phyloP scores from a whole-genome alignment of 2,329 filamentous ascomycete species.

The Fusarium phyllophilum region DNA sequence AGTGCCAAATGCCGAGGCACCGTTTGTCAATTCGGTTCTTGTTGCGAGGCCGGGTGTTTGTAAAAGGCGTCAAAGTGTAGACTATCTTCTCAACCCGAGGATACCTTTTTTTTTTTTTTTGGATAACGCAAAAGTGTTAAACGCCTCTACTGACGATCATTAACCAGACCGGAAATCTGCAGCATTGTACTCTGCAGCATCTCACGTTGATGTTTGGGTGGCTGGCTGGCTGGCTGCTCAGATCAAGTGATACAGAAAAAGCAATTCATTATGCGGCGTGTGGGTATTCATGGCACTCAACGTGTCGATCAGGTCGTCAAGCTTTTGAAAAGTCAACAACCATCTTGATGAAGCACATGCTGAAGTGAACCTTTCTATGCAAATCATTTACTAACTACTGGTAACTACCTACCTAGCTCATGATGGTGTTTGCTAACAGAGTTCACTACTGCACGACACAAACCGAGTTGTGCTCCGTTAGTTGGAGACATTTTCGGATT shows the following conservation, averaged over 20 bases:
- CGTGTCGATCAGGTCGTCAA: not conserved
- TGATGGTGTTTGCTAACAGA: not conserved
- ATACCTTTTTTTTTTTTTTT: not conserved
- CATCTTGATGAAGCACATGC: not conserved
- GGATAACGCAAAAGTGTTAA: slow-evolving; percentile 14
- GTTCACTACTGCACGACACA: slow-evolving; percentile 6
- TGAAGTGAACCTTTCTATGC: not conserved
- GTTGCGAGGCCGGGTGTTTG: not conserved
- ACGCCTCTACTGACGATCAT: slow-evolving; percentile 16
- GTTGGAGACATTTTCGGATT: not conserved
- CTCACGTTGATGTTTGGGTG: slow-evolving; percentile 5
- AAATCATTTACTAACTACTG: not conserved
- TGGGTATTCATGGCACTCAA: not conserved
- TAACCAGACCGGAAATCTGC: slow-evolving; percentile 3
- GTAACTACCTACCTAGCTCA: not conserved
- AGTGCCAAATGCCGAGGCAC: not conserved
- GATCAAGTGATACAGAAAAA: slow-evolving; percentile 20
- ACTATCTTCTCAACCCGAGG: not conserved
- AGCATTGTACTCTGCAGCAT: slow-evolving; percentile 2
- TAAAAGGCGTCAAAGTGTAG: slow-evolving; percentile 13
- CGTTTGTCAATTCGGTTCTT: not conserved
- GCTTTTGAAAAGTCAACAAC: not conserved
- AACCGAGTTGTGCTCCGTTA: not conserved
- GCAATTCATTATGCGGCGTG: not conserved
- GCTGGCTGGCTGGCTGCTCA: not conserved